Evolutionary conservation across 2,329 filamentous ascomycete species (phyloP), one percentile per base, ranked within the genome.

Genomic region (Ophiostoma himal-ulmi): DNA sequence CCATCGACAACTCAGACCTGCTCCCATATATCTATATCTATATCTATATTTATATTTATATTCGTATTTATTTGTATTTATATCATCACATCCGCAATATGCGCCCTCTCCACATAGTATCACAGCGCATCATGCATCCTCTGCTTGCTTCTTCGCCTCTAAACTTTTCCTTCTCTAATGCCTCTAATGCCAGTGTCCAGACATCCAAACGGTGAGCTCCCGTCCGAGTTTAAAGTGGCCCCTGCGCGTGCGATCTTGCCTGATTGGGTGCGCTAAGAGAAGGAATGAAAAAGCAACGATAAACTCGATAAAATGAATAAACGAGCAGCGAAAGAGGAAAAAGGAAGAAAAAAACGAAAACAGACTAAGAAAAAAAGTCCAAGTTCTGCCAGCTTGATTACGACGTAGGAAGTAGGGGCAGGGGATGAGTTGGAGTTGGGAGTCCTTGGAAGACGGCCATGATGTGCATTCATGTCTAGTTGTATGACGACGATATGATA

Each of bases 171-270:
- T 1, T n/a, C 44, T 48, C 44, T 2, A 44, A n/a, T n/a, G n/a
- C 22, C 52, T 22, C 52, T 57, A 14, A 17, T 44, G 44, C 44
- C 44, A 20, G 44, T 20, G 20, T 17, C 44, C 17, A 17, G 22
- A 20, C n/a, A 54, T 17, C 54, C 57, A 62, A 62, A 30, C 57
- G 57, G 26, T 62, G 57, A 62, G 57, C 57, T 60, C 57, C 57
- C 10, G 52, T 57, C 52, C n/a, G 54, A 60, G 54, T 60, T 48
- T 54, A 60, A 30, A 62, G 57, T 57, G 34, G 52, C 20, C 17
- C 48, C 26, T 39, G 48, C 30, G 13, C 26, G 67, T 60, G 52
- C 52, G 34, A 68, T 54, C 60, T 69, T 69, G 13, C 37, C 68
- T 13, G 22, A 48, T 37, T 48, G 10, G 20, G n/a, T 8, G 26